Conservation (phyloP, 2,329 filamentous ascomycete species). For the Monilinia fructigena region DNA sequence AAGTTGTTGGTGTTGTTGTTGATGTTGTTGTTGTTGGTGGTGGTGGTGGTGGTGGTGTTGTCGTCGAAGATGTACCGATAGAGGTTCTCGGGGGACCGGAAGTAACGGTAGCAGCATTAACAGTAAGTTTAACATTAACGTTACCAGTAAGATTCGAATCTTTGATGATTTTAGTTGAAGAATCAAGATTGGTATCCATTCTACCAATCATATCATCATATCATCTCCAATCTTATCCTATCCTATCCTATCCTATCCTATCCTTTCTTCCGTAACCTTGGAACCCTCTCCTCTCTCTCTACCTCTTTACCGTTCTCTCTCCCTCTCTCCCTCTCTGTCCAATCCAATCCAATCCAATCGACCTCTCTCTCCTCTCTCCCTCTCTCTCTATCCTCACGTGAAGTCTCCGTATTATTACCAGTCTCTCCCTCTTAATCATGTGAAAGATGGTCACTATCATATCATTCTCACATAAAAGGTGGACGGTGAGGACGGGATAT, state of each 20-base stretch:
- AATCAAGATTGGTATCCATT: background rate
- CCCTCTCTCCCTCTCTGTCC: too few relatives aligned
- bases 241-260: background rate
- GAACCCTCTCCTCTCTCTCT: too few relatives aligned
- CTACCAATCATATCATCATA: background rate
- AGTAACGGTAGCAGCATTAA: background rate
- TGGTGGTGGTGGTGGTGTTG: too few relatives aligned
- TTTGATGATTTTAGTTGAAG: background rate
- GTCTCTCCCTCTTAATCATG: background rate
- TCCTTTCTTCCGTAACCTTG: too few relatives aligned
- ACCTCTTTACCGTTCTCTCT: too few relatives aligned
- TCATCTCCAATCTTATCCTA: background rate
- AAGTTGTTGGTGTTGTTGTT: background rate
- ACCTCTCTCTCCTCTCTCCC: background rate
- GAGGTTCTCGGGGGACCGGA: background rate
- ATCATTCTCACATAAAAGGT: conserved; percentile 1
- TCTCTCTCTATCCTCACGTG: background rate
- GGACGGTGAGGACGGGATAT: conserved; percentile 10
- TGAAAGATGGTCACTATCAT: background rate
- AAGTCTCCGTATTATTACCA: too few relatives aligned
- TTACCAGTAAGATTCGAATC: background rate
- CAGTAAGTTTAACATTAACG: too few relatives aligned
- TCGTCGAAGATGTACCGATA: background rate
- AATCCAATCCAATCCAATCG: background rate
- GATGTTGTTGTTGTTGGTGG: background rate